Evolutionary conservation across 495 filamentous ascomycete genomes (phyloP).

Genomic region (Astrocystis sublimbata): DNA sequence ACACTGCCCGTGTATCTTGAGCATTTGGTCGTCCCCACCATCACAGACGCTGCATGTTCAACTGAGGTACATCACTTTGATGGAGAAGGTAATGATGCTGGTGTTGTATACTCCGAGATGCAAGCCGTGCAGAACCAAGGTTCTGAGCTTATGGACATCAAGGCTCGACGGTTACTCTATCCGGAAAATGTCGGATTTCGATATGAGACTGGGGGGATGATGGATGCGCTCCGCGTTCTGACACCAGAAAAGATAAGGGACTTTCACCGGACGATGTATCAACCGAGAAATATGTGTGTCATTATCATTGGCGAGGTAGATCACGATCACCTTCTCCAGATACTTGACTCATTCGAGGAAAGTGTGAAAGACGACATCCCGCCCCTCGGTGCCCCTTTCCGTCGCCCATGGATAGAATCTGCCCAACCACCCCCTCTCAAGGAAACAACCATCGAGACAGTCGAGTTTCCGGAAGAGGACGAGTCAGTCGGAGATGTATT

Average conservation of each 20-base stretch:
- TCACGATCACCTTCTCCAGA: constrained; percentile 73
- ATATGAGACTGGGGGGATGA: constrained; percentile 97
- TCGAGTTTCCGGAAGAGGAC: constrained; percentile 96
- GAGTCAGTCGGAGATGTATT: constrained; percentile 86
- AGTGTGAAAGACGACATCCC: constrained; percentile 82
- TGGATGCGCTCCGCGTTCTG: constrained; percentile 82
- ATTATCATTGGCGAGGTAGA: constrained; percentile 88
- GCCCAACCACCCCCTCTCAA: constrained; percentile 68
- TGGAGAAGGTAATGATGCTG: constrained; percentile 89
- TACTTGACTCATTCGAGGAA: constrained; percentile 85
- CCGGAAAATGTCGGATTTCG: constrained; percentile 88
- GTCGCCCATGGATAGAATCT: constrained; percentile 86
- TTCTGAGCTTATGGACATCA: constrained; percentile 80
- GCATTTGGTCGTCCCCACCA: constrained; percentile 85
- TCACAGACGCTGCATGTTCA: constrained; percentile 90
- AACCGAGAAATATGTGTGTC: constrained; percentile 91
- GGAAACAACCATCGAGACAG: constrained; percentile 68
- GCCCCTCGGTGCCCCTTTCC: constrained; percentile 70
- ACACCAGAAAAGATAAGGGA: constrained; percentile 85
- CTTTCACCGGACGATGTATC: constrained; percentile 97
- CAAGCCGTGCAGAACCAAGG: constrained; percentile 87
- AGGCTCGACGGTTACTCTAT: constrained; percentile 75
- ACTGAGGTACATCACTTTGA: constrained; percentile 98
- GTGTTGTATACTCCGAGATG: constrained; percentile 99
- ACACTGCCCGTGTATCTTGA: constrained; percentile 95